phyloP scores from a whole-genome alignment of 768 basidiomycete species.

The Pulveroboletus ravenelii region DNA sequence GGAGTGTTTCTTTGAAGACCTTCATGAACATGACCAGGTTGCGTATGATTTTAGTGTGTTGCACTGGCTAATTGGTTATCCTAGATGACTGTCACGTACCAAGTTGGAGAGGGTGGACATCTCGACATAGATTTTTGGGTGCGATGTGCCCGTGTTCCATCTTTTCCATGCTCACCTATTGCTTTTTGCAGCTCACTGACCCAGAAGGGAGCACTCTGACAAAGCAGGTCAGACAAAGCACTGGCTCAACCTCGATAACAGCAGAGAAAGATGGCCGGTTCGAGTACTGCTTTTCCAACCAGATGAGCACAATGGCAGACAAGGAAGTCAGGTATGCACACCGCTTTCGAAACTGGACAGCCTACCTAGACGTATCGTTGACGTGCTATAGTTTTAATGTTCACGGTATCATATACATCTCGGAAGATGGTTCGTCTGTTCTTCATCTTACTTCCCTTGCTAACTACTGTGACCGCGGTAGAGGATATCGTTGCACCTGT shows the following conservation, averaged over 20 bases:
- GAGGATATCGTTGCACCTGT: conserved; percentile 87
- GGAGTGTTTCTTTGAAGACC: conserved; percentile 95
- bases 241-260: conserved; percentile 83
- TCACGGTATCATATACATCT: conserved; percentile 92
- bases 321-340: conserved; percentile 80
- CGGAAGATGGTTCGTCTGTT: conserved; percentile 67
- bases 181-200: conserved; percentile 62
- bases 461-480: conserved; percentile 7
- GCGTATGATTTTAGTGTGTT: not conserved
- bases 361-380: not conserved
- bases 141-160: conserved; percentile 11
- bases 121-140: conserved; percentile 99
- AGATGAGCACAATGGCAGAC: conserved; percentile 95
- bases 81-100: conserved; percentile 99
- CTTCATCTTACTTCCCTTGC: not conserved
- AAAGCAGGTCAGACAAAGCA: conserved; percentile 82
- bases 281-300: conserved; percentile 98
- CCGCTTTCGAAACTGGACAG: not conserved
- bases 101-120: conserved; percentile 96
- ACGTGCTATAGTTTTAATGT: conserved; percentile 79
- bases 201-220: conserved; percentile 63
- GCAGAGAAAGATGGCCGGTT: conserved; percentile 84
- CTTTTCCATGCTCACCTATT: not conserved
- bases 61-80: not conserved
- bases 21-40: conserved; percentile 87